Evolutionary conservation across 371 early-diverging fungal species (phyloP).

Genomic region (Aphelidium insulamus): DNA sequence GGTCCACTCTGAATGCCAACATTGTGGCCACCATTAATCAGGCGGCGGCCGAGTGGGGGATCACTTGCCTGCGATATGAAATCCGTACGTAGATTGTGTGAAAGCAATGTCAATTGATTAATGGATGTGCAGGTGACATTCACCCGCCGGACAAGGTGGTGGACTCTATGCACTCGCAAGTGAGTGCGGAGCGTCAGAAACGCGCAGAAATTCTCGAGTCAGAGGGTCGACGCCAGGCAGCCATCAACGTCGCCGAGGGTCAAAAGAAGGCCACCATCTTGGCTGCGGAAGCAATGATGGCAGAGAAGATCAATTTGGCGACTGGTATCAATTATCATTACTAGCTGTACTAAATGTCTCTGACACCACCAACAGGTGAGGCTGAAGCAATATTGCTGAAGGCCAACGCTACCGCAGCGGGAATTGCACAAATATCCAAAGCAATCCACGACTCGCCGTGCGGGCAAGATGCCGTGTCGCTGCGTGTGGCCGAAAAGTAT

Average conservation of each 20-base stretch:
- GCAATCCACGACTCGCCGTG: slow-evolving; percentile 38
- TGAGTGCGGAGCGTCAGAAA: slow-evolving; percentile 86
- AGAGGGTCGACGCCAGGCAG: slow-evolving; percentile 81
- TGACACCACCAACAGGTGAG: slow-evolving; percentile 22
- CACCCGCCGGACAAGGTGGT: slow-evolving; percentile 91
- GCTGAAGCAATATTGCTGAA: slow-evolving; percentile 69
- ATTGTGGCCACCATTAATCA: slow-evolving; percentile 88
- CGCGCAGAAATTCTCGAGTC: slow-evolving; percentile 89
- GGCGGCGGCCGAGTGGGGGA: slow-evolving; percentile 89
- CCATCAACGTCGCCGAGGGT: slow-evolving; percentile 94
- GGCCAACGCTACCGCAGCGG: slow-evolving; percentile 60
- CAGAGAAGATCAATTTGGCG: slow-evolving; percentile 75
- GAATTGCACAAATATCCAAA: slow-evolving; percentile 51
- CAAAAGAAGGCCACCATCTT: slow-evolving; percentile 74
- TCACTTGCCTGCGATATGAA: slow-evolving; percentile 78
- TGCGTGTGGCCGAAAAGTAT: slow-evolving; percentile 91
- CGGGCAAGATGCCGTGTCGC: slow-evolving; percentile 67
- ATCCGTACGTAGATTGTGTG: slow-evolving; percentile 25
- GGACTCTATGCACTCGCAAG: slow-evolving; percentile 90
- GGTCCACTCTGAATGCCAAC: slow-evolving; percentile 69
- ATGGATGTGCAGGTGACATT: slow-evolving; percentile 44
- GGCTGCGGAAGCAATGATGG: slow-evolving; percentile 77
- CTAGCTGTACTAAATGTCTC: not conserved
- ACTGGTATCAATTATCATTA: slow-evolving; percentile 12
- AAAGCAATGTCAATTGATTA: not conserved